Conservation (phyloP, 2,329 filamentous ascomycete genomes). For the Nothophoma quercina region DNA sequence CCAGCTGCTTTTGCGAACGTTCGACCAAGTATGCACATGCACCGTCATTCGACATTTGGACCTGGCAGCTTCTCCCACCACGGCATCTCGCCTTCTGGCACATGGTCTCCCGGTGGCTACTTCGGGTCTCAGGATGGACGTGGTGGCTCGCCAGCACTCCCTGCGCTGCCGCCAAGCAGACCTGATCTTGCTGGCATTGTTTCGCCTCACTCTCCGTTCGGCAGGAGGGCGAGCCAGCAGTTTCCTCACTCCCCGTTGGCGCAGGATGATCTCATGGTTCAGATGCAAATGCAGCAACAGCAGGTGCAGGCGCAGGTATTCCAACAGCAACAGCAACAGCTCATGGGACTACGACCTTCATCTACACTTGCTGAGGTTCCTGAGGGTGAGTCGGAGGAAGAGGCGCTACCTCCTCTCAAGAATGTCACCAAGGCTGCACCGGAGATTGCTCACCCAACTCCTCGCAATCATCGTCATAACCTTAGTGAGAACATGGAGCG, state of each 20-base stretch:
- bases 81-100: slow-evolving; percentile 62
- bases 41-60: slow-evolving; percentile 76
- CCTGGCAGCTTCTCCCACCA: slow-evolving; percentile 73
- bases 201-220: slow-evolving; percentile 69
- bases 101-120: slow-evolving; percentile 53
- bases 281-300: slow-evolving; percentile 59
- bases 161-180: slow-evolving; percentile 45
- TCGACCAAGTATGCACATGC: slow-evolving; percentile 65
- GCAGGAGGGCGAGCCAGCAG: slow-evolving; percentile 50
- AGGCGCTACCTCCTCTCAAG: slow-evolving; percentile 50
- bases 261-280: slow-evolving; percentile 50
- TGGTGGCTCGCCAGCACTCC: slow-evolving; percentile 53
- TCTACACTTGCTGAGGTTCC: slow-evolving; percentile 71
- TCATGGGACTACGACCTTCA: slow-evolving; percentile 55
- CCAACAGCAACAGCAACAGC: slow-evolving; percentile 55
- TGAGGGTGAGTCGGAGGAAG: slow-evolving; percentile 74
- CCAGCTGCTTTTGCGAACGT: slow-evolving; percentile 70
- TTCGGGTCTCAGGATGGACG: slow-evolving; percentile 50
- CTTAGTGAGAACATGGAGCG: slow-evolving; percentile 80
- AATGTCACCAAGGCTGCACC: slow-evolving; percentile 50
- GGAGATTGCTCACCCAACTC: slow-evolving; percentile 67
- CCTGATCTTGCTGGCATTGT: slow-evolving; percentile 47
- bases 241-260: slow-evolving; percentile 53
- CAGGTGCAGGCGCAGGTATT: slow-evolving; percentile 62
- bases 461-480: slow-evolving; percentile 71